These are phyloP conservation scores for Ceratorhiza oryzae-sativae DNA, from an alignment of 1,284 basidiomycete genomes.

Conservation along the genomic window DNA sequence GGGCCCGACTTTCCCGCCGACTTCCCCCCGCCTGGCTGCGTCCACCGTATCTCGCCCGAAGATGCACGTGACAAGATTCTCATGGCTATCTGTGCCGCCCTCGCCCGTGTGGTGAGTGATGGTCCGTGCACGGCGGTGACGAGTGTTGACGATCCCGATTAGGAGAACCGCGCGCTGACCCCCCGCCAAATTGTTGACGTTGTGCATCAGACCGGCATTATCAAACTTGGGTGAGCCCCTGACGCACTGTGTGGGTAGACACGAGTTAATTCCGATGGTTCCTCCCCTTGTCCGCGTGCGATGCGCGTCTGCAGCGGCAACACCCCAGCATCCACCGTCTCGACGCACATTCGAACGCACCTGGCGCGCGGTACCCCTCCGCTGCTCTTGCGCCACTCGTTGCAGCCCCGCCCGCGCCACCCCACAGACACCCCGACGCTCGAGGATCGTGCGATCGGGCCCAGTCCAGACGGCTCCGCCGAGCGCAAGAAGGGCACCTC, in stretches of 20 bases:
- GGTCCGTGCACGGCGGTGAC: background rate
- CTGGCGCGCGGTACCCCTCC: slow-evolving; percentile 15
- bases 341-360: slow-evolving; percentile 25
- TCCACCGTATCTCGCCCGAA: background rate
- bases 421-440: slow-evolving; percentile 14
- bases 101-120: slow-evolving; percentile 24
- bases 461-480: slow-evolving; percentile 26
- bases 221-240: slow-evolving; percentile 36
- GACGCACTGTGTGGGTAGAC: slow-evolving; percentile 5
- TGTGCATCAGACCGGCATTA: slow-evolving; percentile 22
- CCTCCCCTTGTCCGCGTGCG: background rate
- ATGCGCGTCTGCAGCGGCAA: slow-evolving; percentile 19
- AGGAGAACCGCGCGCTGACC: slow-evolving; percentile 37
- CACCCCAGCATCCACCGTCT: slow-evolving; percentile 32
- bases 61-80: slow-evolving; percentile 32
- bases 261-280: slow-evolving; percentile 15
- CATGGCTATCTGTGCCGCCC: slow-evolving; percentile 30
- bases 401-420: slow-evolving; percentile 31
- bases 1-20: background rate
- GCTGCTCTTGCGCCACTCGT: slow-evolving; percentile 31
- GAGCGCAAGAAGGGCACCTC: slow-evolving; percentile 38
- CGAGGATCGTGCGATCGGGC: slow-evolving; percentile 30
- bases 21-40: slow-evolving; percentile 12
- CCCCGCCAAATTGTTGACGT: slow-evolving; percentile 37
- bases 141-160: background rate